A percentile compares a stretch with the other conserved stretches of the same genome.
Conservation (phyloP, 2,329 filamentous ascomycete genomes). For the Hymenoscyphus albidus region DNA sequence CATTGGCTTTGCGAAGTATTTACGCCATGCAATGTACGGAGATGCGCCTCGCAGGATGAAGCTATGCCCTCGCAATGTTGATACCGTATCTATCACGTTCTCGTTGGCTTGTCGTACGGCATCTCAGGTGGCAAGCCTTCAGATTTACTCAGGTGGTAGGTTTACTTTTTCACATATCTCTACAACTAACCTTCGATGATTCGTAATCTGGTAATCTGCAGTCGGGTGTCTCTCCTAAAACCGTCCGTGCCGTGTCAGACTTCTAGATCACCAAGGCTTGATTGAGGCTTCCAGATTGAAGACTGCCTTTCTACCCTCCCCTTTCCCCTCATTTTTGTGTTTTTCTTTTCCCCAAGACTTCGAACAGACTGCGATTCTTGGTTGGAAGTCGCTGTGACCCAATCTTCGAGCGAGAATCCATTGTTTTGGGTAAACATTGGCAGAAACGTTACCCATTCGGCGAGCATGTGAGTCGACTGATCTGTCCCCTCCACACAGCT, state of each 20-base stretch:
- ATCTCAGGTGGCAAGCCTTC: background rate
- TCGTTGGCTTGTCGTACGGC: background rate
- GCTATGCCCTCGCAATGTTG: background rate
- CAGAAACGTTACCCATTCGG: background rate
- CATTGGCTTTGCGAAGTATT: background rate
- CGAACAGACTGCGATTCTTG: background rate
- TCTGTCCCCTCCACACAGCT: background rate
- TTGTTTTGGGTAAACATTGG: background rate
- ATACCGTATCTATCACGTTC: background rate
- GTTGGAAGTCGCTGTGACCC: background rate
- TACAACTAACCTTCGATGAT: background rate
- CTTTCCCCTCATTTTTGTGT: background rate
- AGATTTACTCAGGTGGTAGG: background rate
- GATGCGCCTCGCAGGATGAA: background rate
- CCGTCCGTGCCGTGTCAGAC: conserved; percentile 2
- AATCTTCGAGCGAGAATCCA: background rate
- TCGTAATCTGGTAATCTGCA: background rate
- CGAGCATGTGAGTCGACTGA: background rate
- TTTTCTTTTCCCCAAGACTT: background rate
- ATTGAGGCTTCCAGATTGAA: background rate
- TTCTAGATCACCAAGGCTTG: background rate
- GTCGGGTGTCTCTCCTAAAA: background rate
- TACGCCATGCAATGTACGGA: background rate
- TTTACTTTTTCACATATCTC: background rate
- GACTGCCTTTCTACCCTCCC: background rate